Percentiles rank a stretch among this genome's conserved stretches.
Evolutionary conservation across 371 early-diverging fungal genomes (phyloP).

Genomic region (Apophysomyces trapeziformis): DNA sequence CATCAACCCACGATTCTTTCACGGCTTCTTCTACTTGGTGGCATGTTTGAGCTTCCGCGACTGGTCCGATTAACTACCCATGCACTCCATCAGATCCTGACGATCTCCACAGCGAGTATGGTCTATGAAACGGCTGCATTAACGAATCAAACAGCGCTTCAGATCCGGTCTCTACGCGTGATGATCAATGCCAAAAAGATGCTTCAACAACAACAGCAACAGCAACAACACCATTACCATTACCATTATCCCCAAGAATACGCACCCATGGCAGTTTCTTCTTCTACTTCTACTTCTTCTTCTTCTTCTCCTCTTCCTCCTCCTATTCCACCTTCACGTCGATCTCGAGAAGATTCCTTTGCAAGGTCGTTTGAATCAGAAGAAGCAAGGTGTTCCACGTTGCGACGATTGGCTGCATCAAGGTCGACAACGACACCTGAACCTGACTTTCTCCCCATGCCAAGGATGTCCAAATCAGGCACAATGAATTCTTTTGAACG

Average conservation of each 20-base stretch:
- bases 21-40: constrained; percentile 66
- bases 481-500: constrained; percentile 17
- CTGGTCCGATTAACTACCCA: constrained; percentile 63
- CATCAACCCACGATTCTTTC: constrained; percentile 65
- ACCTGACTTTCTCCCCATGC: constrained; percentile 7
- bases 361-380: constrained; percentile 10
- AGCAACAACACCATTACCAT: constrained; percentile 15
- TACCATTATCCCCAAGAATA: constrained; percentile 25
- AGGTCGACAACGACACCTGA: constrained; percentile 22
- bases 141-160: constrained; percentile 62
- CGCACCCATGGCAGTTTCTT: not conserved
- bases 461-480: constrained; percentile 26
- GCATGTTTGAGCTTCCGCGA: constrained; percentile 62
- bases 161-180: constrained; percentile 65
- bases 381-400: constrained; percentile 5
- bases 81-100: constrained; percentile 71
- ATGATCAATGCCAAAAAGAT: constrained; percentile 68
- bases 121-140: constrained; percentile 69
- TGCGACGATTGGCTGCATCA: constrained; percentile 17
- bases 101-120: constrained; percentile 70
- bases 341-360: not conserved
- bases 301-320: not conserved
- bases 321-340: not conserved
- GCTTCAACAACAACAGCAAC: constrained; percentile 54
- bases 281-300: no score